Evolutionary conservation across 2,329 filamentous ascomycete species (phyloP).

Genomic region (Ophiocordyceps robertsii): DNA sequence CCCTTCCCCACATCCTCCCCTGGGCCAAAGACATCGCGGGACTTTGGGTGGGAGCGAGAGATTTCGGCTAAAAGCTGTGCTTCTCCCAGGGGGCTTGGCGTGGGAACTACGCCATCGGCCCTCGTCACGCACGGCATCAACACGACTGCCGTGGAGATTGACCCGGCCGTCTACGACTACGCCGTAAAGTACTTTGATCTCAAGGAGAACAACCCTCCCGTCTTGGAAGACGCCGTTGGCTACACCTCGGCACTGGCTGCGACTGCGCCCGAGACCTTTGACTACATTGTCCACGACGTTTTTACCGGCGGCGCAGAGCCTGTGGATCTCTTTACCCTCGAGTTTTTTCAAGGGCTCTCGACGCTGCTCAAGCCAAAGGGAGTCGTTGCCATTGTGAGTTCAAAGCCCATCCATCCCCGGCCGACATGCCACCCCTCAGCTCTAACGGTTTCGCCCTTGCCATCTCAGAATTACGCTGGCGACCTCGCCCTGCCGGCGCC

Average conservation of each 20-base stretch:
- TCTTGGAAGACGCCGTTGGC: conserved; percentile 69
- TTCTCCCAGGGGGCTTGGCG: conserved; percentile 60
- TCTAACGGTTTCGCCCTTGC: neutral
- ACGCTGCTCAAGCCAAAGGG: conserved; percentile 64
- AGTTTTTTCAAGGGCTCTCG: conserved; percentile 64
- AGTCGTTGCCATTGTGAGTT: conserved; percentile 69
- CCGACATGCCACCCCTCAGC: neutral
- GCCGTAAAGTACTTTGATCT: conserved; percentile 74
- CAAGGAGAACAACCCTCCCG: conserved; percentile 61
- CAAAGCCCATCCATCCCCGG: neutral
- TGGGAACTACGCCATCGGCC: conserved; percentile 81
- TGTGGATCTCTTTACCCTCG: conserved; percentile 70
- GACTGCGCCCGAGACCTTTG: conserved; percentile 41
- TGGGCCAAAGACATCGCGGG: too few relatives aligned
- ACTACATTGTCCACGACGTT: conserved; percentile 95
- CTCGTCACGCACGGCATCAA: conserved; percentile 78
- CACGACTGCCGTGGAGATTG: conserved; percentile 90
- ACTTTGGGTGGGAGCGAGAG: neutral
- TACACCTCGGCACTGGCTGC: conserved; percentile 41
- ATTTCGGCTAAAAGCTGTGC: neutral
- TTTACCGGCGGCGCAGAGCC: conserved; percentile 96
- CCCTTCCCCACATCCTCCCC: too few relatives aligned
- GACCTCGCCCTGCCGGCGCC: conserved; percentile 69
- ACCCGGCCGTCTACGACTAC: conserved; percentile 76
- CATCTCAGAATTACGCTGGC: conserved; percentile 74